Conservation (phyloP, 805 yeast genomes). For the Candida cerambycidarum region DNA sequence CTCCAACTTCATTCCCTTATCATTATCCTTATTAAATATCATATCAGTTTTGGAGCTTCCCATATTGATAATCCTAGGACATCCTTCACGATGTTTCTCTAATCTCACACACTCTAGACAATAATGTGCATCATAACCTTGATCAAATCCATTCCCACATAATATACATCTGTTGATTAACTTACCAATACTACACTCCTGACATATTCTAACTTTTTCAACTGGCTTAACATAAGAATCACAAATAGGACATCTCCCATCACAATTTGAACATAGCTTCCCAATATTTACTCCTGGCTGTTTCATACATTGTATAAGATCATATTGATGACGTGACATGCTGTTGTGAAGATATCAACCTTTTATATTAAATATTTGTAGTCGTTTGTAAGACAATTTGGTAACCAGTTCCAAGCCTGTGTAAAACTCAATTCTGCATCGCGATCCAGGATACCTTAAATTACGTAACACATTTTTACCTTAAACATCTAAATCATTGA, state of each 20-base stretch:
- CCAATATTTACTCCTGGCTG: slow-evolving; percentile 79
- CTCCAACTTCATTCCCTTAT: slow-evolving; percentile 7
- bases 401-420: not conserved
- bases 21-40: slow-evolving; percentile 52
- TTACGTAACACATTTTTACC: not conserved
- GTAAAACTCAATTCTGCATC: slow-evolving; percentile 2
- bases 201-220: slow-evolving; percentile 69
- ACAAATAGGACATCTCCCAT: slow-evolving; percentile 88
- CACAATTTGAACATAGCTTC: slow-evolving; percentile 77
- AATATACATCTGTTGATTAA: slow-evolving; percentile 67
- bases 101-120: slow-evolving; percentile 80
- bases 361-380: too few species aligned
- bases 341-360: too few species aligned
- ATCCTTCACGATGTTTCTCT: slow-evolving; percentile 87
- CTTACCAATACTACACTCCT: slow-evolving; percentile 79
- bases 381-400: too few species aligned
- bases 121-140: slow-evolving; percentile 58
- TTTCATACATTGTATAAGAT: slow-evolving; percentile 77
- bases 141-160: slow-evolving; percentile 64
- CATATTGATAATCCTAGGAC: slow-evolving; percentile 79
- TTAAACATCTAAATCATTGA: not conserved
- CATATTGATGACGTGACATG: slow-evolving; percentile 91
- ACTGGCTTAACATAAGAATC: slow-evolving; percentile 80
- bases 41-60: slow-evolving; percentile 74
- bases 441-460: not conserved